Conservation (phyloP, 2,329 filamentous ascomycete genomes). For the Lasiodiplodia hormozganensis region DNA sequence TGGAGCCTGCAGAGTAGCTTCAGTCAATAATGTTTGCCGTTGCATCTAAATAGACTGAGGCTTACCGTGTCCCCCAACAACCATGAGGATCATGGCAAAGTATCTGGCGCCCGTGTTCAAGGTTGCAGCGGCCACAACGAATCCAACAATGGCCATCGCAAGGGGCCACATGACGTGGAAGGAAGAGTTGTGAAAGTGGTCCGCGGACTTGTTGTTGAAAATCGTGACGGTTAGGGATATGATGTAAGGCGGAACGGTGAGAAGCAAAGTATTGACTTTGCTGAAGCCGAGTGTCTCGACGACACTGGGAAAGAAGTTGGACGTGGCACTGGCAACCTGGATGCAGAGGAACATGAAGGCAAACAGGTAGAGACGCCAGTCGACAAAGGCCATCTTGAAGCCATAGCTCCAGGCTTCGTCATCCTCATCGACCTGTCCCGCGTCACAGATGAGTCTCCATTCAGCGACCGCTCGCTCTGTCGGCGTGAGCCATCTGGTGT, state of each 20-base stretch:
- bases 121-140: slow-evolving; percentile 38
- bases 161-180: slow-evolving; percentile 38
- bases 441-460: neutral
- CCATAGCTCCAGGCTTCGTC: slow-evolving; percentile 4
- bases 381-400: neutral
- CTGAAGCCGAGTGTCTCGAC: slow-evolving; percentile 47
- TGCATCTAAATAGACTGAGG: too few relatives aligned
- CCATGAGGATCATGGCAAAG: slow-evolving; percentile 42
- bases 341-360: slow-evolving; percentile 32
- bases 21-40: too few relatives aligned
- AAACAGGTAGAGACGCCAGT: slow-evolving; percentile 1
- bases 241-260: slow-evolving; percentile 34
- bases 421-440: neutral
- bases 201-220: slow-evolving; percentile 37
- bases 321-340: slow-evolving; percentile 35
- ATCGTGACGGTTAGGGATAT: slow-evolving; percentile 32
- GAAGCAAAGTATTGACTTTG: slow-evolving; percentile 42
- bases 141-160: slow-evolving; percentile 39
- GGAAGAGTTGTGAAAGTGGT: slow-evolving; percentile 38
- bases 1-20: neutral
- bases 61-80: slow-evolving; percentile 38
- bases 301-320: slow-evolving; percentile 44
- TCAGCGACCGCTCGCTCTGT: slow-evolving; percentile 5
- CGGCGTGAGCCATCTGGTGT: slow-evolving; percentile 13
- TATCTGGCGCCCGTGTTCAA: slow-evolving; percentile 40